These are phyloP conservation scores for Candida fluviatilis DNA, from an alignment of 805 yeast species.

Conservation along the genomic window DNA sequence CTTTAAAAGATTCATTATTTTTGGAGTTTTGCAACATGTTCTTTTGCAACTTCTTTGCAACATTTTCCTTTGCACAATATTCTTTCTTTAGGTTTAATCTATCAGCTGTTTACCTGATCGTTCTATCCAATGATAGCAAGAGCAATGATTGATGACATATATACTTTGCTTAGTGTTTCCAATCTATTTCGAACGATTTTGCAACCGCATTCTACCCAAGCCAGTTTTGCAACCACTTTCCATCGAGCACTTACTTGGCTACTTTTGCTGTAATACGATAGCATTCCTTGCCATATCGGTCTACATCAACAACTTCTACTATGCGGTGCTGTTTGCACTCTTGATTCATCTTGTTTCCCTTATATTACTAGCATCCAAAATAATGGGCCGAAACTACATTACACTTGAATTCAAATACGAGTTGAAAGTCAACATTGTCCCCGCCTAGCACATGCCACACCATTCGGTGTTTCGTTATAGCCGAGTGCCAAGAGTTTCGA, in stretches of 20 bases:
- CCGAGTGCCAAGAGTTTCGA: background rate
- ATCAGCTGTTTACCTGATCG: no score
- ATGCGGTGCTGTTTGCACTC: background rate
- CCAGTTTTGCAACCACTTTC: background rate
- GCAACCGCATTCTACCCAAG: background rate
- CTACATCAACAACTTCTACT: no score
- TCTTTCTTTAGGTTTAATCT: no score
- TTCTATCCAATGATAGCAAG: no score
- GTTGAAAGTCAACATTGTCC: background rate
- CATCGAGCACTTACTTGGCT: background rate
- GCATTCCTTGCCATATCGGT: no score
- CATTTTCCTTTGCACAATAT: no score
- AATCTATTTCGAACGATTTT: background rate
- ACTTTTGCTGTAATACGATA: background rate
- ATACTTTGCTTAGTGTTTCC: conserved; percentile 3
- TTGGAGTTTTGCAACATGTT: no score
- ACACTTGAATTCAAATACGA: background rate
- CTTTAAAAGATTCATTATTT: no score
- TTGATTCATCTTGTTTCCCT: background rate
- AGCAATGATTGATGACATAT: background rate
- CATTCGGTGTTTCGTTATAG: background rate
- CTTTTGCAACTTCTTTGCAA: no score
- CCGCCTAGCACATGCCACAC: background rate
- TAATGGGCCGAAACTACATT: background rate
- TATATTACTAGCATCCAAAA: background rate